Percentiles rank a stretch among this genome's conserved stretches.
Conservation (phyloP, 169 alveolate genomes). For the Babesia ovis region DNA sequence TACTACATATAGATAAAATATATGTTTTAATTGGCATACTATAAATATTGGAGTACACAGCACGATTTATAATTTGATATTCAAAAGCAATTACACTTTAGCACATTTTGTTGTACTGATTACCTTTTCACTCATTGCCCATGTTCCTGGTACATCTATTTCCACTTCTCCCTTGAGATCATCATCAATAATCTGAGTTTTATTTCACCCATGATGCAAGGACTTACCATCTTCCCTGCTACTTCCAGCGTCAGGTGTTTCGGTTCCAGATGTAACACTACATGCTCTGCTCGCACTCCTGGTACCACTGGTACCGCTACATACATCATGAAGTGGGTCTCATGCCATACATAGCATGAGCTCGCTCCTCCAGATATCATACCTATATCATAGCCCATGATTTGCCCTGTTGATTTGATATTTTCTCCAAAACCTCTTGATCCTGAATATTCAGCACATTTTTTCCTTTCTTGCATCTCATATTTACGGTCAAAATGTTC, state of each 20-base stretch:
- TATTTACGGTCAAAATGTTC: slow-evolving; percentile 60
- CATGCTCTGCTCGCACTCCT: slow-evolving; percentile 68
- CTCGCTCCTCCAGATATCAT: slow-evolving; percentile 41
- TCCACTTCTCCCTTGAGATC: slow-evolving; percentile 59
- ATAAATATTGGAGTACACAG: no score
- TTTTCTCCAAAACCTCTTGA: slow-evolving; percentile 61
- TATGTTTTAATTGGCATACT: no score
- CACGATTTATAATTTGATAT: no score
- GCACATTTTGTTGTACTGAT: background rate
- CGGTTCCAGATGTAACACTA: slow-evolving; percentile 31
- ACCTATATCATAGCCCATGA: slow-evolving; percentile 65
- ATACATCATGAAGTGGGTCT: slow-evolving; percentile 61
- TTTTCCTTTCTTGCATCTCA: slow-evolving; percentile 35
- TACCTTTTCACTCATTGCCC: slow-evolving; percentile 70
- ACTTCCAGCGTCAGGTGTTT: slow-evolving; percentile 34
- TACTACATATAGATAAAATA: no score
- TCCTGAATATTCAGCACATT: slow-evolving; percentile 60
- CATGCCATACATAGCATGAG: slow-evolving; percentile 46
- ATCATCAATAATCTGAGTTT: slow-evolving; percentile 46
- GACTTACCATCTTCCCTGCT: slow-evolving; percentile 32
- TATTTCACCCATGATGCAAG: background rate
- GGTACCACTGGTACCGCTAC: slow-evolving; percentile 64
- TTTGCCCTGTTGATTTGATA: slow-evolving; percentile 60
- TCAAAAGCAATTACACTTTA: no score
- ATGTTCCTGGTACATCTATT: slow-evolving; percentile 19